Evolutionary conservation across 768 basidiomycete genomes (phyloP), one percentile per base, ranked within the genome.

Genomic region (Boletus bicolor): DNA sequence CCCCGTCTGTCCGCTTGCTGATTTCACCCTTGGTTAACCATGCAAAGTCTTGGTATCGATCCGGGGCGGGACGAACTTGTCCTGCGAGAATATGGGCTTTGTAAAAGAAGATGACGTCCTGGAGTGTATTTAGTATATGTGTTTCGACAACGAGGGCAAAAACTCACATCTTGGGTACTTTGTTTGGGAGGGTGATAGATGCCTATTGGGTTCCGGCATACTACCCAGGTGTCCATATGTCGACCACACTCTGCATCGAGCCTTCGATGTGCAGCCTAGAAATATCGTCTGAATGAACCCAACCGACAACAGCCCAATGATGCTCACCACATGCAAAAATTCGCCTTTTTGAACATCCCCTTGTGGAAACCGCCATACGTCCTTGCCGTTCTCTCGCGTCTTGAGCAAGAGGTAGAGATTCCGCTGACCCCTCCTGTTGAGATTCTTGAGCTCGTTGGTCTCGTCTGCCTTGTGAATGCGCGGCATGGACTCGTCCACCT

Each of bases 21-120:
- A 98, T 85, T 76, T 99, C 96, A 68, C 92, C 80, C 73, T 93
- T 93, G 48, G 93, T 96, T 57, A 98, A 76, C 95, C 95, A 98
- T 7, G 92, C 94, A 74, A 91, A 95, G 64, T 91, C 90, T 48
- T 77, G 74, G 57, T 89, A 75, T 21, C 73, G 68, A 59, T 78
- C 71, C n/a, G 76, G 68, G 34, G 81, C 69, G 17, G 87, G 84
- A 19, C 75, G 77, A 34, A 86, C 87, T 70, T 94, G 90, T 17
- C 96, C 96, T 2, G 91, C 86, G 65, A 98, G 79, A 51, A 98
- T 91, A 67, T 97, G 94, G 19, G 84, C 91, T 69, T 97, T 97
- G 77, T 90, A 90, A 77, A 97, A 91, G 76, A 98, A 99, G 19
- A 89, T 76, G 41, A 81, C 75, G 51, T 76, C 79, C 94, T 97